Percentiles rank a stretch among this genome's conserved stretches.
phyloP scores from a whole-genome alignment of 2,329 filamentous ascomycete genomes.

The Aspergillus melleus region DNA sequence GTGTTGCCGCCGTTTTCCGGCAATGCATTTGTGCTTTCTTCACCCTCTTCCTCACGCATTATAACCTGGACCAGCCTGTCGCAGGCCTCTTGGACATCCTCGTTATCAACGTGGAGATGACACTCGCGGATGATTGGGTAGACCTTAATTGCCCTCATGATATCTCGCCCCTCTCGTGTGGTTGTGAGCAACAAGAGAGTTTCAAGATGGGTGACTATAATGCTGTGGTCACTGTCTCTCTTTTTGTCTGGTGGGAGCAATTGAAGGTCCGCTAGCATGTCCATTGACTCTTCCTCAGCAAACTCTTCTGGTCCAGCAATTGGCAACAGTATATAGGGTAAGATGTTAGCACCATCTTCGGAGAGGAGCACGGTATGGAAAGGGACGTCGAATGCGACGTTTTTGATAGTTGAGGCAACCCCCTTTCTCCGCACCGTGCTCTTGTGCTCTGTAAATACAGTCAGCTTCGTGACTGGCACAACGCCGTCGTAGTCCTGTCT shows the following conservation, averaged over 20 bases:
- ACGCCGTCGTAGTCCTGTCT: conserved; percentile 75
- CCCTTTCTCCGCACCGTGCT: conserved; percentile 82
- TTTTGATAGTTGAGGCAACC: conserved; percentile 96
- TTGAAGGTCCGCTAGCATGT: conserved; percentile 88
- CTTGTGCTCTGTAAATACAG: conserved; percentile 89
- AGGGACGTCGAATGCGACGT: conserved; percentile 78
- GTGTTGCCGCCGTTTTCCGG: conserved; percentile 22
- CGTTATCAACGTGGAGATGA: conserved; percentile 74
- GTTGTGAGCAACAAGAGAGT: conserved; percentile 81
- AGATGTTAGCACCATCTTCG: conserved; percentile 71
- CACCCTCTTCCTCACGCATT: conserved; percentile 74
- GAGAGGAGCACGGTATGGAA: conserved; percentile 71
- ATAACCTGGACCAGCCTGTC: conserved; percentile 88
- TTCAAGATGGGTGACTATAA: conserved; percentile 85
- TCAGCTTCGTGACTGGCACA: conserved; percentile 87
- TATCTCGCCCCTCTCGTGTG: conserved; percentile 71
- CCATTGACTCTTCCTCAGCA: conserved; percentile 77
- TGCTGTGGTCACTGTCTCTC: conserved; percentile 72
- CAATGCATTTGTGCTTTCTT: conserved; percentile 41
- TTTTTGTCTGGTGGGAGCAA: conserved; percentile 86
- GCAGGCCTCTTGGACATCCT: conserved; percentile 78
- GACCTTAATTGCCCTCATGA: conserved; percentile 73
- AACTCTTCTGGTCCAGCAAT: conserved; percentile 88
- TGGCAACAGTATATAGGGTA: conserved; percentile 86
- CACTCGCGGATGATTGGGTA: conserved; percentile 89